A percentile compares a stretch with the other conserved stretches of the same genome.
Conservation (phyloP, 495 filamentous ascomycete genomes). For the Podospora conica region DNA sequence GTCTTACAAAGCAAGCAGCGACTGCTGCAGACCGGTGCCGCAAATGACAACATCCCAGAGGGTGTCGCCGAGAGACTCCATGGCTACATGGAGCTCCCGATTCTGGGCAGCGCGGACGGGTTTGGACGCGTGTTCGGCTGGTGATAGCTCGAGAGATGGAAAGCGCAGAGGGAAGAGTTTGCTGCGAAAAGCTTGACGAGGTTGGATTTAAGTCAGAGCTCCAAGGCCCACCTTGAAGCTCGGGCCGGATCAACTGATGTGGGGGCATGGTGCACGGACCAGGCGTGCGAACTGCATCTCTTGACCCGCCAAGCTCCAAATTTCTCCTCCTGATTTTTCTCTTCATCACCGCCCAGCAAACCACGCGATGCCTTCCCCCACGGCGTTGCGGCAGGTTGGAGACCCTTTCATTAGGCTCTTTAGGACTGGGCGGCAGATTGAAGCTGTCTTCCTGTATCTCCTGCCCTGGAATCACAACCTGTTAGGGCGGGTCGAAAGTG, state of each 20-base stretch:
- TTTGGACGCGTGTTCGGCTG: slow-evolving; percentile 16
- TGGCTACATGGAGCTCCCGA: slow-evolving; percentile 35
- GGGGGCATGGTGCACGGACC: slow-evolving; percentile 13
- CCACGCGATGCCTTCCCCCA: slow-evolving; percentile 27
- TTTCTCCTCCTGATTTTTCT: slow-evolving; percentile 26
- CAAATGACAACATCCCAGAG: slow-evolving; percentile 87
- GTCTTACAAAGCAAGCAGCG: slow-evolving; percentile 86
- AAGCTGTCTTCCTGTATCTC: slow-evolving; percentile 83
- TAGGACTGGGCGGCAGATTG: slow-evolving; percentile 61
- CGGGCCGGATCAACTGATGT: slow-evolving; percentile 15
- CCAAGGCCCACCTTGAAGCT: slow-evolving; percentile 5
- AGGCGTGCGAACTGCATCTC: not conserved
- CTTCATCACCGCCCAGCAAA: slow-evolving; percentile 48
- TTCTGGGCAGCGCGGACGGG: slow-evolving; percentile 17
- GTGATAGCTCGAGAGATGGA: slow-evolving; percentile 17
- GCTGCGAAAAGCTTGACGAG: slow-evolving; percentile 31
- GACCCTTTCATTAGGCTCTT: slow-evolving; percentile 67
- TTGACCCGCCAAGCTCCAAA: not conserved
- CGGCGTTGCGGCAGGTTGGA: slow-evolving; percentile 36
- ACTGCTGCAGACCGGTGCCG: slow-evolving; percentile 85
- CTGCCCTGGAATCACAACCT: slow-evolving; percentile 77
- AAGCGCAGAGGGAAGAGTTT: slow-evolving; percentile 16
- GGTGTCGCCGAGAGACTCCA: slow-evolving; percentile 76
- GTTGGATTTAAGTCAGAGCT: slow-evolving; percentile 15
- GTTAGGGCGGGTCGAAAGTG: slow-evolving; percentile 73